Evolutionary conservation across 139 green algal species (phyloP).

Genomic region (Chlamydomonas sphaeroides): DNA sequence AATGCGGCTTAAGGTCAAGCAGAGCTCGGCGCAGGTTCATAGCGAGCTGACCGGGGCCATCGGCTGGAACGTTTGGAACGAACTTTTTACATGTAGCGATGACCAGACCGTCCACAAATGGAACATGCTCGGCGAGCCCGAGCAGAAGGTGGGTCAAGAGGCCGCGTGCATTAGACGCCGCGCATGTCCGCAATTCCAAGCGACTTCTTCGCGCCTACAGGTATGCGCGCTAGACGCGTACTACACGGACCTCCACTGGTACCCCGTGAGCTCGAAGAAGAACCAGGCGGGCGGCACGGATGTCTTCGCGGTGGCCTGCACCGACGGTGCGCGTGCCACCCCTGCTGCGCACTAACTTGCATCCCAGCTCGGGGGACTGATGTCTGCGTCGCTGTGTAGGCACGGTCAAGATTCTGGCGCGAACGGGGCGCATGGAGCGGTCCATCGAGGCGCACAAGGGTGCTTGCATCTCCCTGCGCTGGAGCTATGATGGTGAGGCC

Average conservation of each 20-base stretch:
- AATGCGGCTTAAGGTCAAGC: constrained; percentile 56
- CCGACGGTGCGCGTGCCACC: constrained; percentile 78
- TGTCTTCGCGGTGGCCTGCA: constrained; percentile 70
- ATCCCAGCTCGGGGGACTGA: background rate
- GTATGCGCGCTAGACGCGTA: constrained; percentile 68
- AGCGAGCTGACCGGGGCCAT: constrained; percentile 59
- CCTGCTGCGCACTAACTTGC: background rate
- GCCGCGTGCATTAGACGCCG: background rate
- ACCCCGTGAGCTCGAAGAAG: constrained; percentile 58
- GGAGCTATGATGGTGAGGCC: constrained; percentile 76
- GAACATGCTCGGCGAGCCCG: constrained; percentile 62
- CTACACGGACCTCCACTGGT: constrained; percentile 77
- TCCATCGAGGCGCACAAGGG: constrained; percentile 77
- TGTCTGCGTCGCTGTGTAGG: too few relatives aligned
- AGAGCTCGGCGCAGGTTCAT: constrained; percentile 50
- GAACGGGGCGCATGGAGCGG: constrained; percentile 72
- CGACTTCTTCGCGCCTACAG: constrained; percentile 39
- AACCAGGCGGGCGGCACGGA: constrained; percentile 60
- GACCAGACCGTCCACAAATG: constrained; percentile 74
- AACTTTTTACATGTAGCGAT: constrained; percentile 68
- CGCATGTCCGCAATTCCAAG: constrained; percentile 31
- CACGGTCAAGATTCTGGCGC: constrained; percentile 72
- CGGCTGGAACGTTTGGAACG: constrained; percentile 63
- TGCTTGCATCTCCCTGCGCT: constrained; percentile 70
- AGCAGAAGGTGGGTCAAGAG: constrained; percentile 59